Evolutionary conservation across 2,329 filamentous ascomycete genomes (phyloP), one percentile per base, ranked within the genome.

Genomic region (Paracoccidioides lutzii): DNA sequence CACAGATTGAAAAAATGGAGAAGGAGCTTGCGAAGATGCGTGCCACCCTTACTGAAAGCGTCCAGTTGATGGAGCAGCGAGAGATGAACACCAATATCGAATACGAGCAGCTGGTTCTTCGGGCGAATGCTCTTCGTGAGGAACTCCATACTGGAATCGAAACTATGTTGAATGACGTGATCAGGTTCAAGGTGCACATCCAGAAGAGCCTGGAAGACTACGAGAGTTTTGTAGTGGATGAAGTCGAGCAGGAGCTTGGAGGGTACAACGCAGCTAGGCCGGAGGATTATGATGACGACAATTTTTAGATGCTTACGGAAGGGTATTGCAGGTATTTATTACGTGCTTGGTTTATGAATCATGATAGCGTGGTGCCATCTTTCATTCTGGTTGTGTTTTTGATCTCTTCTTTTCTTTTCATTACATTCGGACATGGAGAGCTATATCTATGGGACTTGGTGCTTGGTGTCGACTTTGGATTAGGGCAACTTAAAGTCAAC

Each of bases 1-100:
- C 90, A 7, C 91, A 97, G 70, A 95, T 98, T 64, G 93, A 98
- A 72, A 93, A 93, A 76, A 94, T 96, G 85, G 93, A 98, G 73
- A 96, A 95, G 72, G 90, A 98, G 69, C 76, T 98, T n/a, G 87
- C 88, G 49, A 88, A 90, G 69, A 95, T 97, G 88, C 81, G 90
- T 44, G 81, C 85, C 2, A 85, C 85, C 9, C 76, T 96, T 35
- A 85, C 82, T 2, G 91, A 96, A 69, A 90, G 84, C 38, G 87
- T 96, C 54, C 88, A 96, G 71, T 72, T 95, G 50, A 85, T 96
- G 80, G 90, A 96, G 69, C 91, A 96, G 71, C 80, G 88, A 55
- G 90, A 97, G 75, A 95, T 97, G 81, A 95, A 90, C 64, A 93
- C 89, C 10, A 94, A 91, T 58, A 93, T 97, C 63, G 90, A 97